Evolutionary conservation across 1,284 basidiomycete genomes (phyloP).

Genomic region (Chalciporus sp.): DNA sequence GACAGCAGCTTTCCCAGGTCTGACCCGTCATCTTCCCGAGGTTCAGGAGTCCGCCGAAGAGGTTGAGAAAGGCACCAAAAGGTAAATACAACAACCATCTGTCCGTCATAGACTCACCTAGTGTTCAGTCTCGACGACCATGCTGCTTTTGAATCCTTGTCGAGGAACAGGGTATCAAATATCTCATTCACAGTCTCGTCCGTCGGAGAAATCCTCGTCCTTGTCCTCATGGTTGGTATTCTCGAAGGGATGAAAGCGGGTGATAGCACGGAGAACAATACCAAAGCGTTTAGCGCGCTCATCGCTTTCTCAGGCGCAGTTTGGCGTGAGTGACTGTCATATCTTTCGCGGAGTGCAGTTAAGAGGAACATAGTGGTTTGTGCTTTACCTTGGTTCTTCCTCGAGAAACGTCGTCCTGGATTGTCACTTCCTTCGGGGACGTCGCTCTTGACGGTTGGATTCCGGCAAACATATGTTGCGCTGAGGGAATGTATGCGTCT

Average conservation of each 20-base stretch:
- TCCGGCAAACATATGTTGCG: conserved; percentile 69
- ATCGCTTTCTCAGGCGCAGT: conserved; percentile 77
- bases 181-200: conserved; percentile 77
- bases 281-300: conserved; percentile 73
- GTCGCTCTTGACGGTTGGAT: conserved; percentile 69
- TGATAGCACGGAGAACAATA: conserved; percentile 73
- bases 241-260: conserved; percentile 67
- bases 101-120: neutral
- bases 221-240: conserved; percentile 79
- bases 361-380: conserved; percentile 52
- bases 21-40: conserved; percentile 73
- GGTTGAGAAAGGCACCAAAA: conserved; percentile 45
- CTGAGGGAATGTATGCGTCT: conserved; percentile 67
- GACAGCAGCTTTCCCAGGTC: conserved; percentile 83
- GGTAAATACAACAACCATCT: conserved; percentile 36
- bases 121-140: conserved; percentile 57
- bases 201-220: conserved; percentile 69
- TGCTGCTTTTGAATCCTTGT: conserved; percentile 62
- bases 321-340: conserved; percentile 59
- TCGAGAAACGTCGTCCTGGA: conserved; percentile 71
- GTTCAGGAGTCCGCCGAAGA: conserved; percentile 53
- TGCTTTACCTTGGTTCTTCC: conserved; percentile 77
- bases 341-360: neutral
- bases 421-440: conserved; percentile 64
- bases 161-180: conserved; percentile 79